Percentiles rank a stretch among this genome's conserved stretches.
phyloP scores from a whole-genome alignment of 2,329 filamentous ascomycete genomes.

The Thielaviopsis populi region DNA sequence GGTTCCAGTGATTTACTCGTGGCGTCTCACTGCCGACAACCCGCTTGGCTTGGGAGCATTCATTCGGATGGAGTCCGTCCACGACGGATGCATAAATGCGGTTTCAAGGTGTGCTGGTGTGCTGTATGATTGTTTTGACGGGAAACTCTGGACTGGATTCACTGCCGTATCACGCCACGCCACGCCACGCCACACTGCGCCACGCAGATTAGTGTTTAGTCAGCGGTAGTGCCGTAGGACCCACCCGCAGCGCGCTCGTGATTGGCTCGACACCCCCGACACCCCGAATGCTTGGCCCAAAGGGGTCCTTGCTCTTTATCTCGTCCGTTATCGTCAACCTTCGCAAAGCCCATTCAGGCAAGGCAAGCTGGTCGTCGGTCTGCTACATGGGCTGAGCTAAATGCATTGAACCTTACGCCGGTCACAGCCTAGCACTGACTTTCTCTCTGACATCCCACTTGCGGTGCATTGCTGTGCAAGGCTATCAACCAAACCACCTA shows the following conservation, averaged over 20 bases:
- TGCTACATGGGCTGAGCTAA: background rate
- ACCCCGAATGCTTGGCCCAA: background rate
- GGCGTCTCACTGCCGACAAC: too few species aligned
- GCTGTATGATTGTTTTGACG: too few species aligned
- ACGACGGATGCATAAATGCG: too few species aligned
- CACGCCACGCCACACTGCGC: too few species aligned
- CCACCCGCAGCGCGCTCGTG: background rate
- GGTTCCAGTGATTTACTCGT: too few species aligned
- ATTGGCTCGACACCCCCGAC: background rate
- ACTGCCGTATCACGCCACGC: too few species aligned
- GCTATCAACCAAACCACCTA: background rate
- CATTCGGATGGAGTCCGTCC: too few species aligned
- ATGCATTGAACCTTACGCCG: background rate
- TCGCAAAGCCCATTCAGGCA: background rate
- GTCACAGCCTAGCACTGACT: slow-evolving; percentile 1
- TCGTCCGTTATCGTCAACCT: slow-evolving; percentile 2
- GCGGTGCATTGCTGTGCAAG: background rate
- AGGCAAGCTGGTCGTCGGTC: background rate
- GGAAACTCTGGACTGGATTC: too few species aligned
- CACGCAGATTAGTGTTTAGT: too few species aligned
- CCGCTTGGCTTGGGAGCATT: too few species aligned
- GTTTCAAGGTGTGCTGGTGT: too few species aligned
- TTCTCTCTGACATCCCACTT: background rate
- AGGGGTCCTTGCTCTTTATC: background rate
- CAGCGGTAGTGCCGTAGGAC: background rate